phyloP scores from a whole-genome alignment of 345 rosid genomes.

The Leavenworthia alabamica region DNA sequence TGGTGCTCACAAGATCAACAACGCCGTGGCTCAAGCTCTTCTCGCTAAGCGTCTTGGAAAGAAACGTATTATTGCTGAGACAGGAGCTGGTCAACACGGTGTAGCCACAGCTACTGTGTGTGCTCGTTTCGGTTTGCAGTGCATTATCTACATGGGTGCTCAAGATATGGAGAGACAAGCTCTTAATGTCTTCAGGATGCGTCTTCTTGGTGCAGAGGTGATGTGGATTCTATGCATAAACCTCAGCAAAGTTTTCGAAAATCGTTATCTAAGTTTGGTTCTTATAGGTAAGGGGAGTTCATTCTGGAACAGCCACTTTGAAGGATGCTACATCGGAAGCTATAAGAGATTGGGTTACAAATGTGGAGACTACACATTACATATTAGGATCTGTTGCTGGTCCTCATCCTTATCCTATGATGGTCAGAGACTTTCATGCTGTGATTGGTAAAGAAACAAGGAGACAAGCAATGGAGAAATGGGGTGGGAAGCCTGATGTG shows the following conservation, averaged over 20 bases:
- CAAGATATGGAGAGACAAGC: constrained; percentile 95
- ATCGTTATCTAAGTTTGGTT: no score
- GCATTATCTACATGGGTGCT: constrained; percentile 90
- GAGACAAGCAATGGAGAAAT: constrained; percentile 75
- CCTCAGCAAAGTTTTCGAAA: no score
- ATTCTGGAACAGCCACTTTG: constrained; percentile 68
- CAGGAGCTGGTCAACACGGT: constrained; percentile 98
- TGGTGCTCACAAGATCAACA: constrained; percentile 90
- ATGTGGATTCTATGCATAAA: no score
- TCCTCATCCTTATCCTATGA: constrained; percentile 97
- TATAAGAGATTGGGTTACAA: constrained; percentile 91
- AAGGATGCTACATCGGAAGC: constrained; percentile 77
- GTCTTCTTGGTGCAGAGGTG: constrained; percentile 91
- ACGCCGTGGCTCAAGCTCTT: constrained; percentile 83
- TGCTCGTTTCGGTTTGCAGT: constrained; percentile 78
- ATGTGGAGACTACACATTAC: constrained; percentile 88
- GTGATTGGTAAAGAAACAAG: constrained; percentile 91
- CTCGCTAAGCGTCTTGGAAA: constrained; percentile 84
- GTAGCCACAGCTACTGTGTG: constrained; percentile 99
- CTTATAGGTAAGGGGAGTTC: constrained; percentile 53
- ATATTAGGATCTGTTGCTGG: constrained; percentile 94
- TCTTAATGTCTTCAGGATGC: constrained; percentile 90
- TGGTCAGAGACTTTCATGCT: constrained; percentile 94
- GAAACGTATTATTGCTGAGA: constrained; percentile 81
- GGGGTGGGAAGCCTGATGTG: constrained; percentile 98